Evolutionary conservation across 345 rosid species (phyloP), one percentile per base, ranked within the genome.

Genomic region (Iberis pinnata): DNA sequence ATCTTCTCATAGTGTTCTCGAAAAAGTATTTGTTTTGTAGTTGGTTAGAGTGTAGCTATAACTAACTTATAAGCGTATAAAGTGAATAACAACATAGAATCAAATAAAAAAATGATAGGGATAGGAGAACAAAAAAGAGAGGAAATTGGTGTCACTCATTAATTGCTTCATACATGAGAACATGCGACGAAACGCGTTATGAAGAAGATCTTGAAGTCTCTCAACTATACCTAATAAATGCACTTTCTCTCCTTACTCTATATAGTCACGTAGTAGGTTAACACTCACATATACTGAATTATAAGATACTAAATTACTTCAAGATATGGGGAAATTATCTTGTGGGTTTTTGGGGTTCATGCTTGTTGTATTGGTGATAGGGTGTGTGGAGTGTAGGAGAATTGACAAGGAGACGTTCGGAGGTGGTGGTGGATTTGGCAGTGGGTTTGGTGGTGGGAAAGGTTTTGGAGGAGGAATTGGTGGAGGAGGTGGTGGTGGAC

Each of bases 391-490:
- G 15, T 53, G 53, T 48, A 47, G 62, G 40, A 60, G 61, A 53
- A 9, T 67, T 32, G 67, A 67, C 38, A 67, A 60, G 46, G 67
- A 67, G 61, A 54, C 61, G n/a, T 48, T 67, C 12, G 73, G 73
- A 12, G 73, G 70, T 0, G 58, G 45, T 6, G 70, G 57, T 6
- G 76, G 63, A 9, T 46, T 56, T 25, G 75, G 65, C 3, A 49
- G 50, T 2, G 61, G 7, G 73, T 18, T 56, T 27, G 56, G 18
- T 0, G 64, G 65, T 11, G 64, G 49, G n/a, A n/a, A n/a, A 10
- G 72, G 72, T 2, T 26, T 26, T 26, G 70, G 70, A 8, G 73
- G 60, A 39, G 75, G n/a, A n/a, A n/a, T n/a, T n/a, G n/a, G 74
- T 18, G 9, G 20, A 12, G 77, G 74, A 6, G 68, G 67, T 14